Conservation (phyloP, 306 rosid species). For the Rosa rugosa region DNA sequence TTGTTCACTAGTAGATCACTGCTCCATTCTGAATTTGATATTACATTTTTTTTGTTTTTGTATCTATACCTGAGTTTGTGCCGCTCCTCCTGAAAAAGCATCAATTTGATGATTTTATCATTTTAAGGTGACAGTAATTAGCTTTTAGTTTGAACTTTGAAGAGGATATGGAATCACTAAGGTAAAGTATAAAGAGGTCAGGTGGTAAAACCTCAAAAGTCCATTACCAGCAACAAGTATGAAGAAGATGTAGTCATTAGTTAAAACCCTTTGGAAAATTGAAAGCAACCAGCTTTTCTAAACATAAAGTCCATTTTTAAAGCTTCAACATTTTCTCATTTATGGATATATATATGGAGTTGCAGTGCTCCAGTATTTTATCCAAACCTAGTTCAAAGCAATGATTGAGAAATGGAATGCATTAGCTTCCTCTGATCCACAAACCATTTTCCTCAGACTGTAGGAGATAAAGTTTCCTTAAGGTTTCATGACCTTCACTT, state of each 20-base stretch:
- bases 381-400: neutral
- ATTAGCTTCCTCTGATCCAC: neutral
- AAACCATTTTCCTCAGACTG: neutral
- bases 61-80: neutral
- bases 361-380: neutral
- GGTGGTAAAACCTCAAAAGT: neutral
- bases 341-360: neutral
- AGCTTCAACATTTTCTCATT: neutral
- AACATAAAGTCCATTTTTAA: neutral
- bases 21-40: neutral
- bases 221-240: neutral
- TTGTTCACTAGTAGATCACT: neutral
- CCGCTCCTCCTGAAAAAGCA: neutral
- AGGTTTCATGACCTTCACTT: neutral
- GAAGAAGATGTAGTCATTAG: neutral
- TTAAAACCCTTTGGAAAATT: neutral
- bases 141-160: neutral
- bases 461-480: neutral
- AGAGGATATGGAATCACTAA: neutral
- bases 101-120: neutral
- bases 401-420: neutral
- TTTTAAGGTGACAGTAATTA: neutral
- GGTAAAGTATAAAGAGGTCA: neutral
- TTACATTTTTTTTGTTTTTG: neutral
- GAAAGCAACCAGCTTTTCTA: neutral